Percentiles rank a stretch among this genome's conserved stretches.
Evolutionary conservation across 2,329 filamentous ascomycete species (phyloP).

Genomic region (Neophaeococcomyces aloes): DNA sequence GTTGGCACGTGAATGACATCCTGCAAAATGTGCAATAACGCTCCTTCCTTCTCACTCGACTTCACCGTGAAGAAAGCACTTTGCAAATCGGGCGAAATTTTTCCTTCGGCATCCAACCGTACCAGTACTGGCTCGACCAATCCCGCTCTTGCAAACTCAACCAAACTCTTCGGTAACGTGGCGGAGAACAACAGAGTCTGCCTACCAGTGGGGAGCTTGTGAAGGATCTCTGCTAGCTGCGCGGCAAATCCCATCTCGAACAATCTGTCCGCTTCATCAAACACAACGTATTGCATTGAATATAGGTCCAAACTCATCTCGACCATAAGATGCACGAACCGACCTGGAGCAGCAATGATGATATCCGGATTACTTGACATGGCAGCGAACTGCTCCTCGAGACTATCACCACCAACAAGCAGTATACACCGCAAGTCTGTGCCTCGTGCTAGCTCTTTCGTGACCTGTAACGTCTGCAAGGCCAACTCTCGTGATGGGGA

Average conservation of each 20-base stretch:
- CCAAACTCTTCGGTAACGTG: constrained; percentile 82
- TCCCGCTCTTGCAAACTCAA: constrained; percentile 90
- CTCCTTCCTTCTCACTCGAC: constrained; percentile 84
- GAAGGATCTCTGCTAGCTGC: constrained; percentile 84
- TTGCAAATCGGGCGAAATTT: constrained; percentile 91
- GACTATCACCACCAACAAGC: constrained; percentile 84
- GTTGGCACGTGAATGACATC: constrained; percentile 87
- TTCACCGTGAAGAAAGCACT: constrained; percentile 93
- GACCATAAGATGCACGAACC: constrained; percentile 91
- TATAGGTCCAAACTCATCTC: constrained; percentile 91
- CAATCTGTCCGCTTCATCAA: constrained; percentile 90
- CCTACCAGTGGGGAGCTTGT: constrained; percentile 69
- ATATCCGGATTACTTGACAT: constrained; percentile 96
- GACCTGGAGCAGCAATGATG: constrained; percentile 90
- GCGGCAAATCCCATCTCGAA: constrained; percentile 98
- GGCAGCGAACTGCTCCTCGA: constrained; percentile 87
- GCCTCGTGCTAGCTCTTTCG: constrained; percentile 83
- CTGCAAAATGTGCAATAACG: constrained; percentile 75
- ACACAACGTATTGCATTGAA: constrained; percentile 86
- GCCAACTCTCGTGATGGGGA: constrained; percentile 91
- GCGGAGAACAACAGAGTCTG: constrained; percentile 94
- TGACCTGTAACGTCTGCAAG: constrained; percentile 87
- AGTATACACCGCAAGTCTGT: constrained; percentile 86
- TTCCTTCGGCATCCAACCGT: constrained; percentile 84
- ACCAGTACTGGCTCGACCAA: constrained; percentile 86